A percentile compares a stretch with the other conserved stretches of the same genome.
Evolutionary conservation across 1,284 basidiomycete species (phyloP).

Genomic region (Tilletia caries): DNA sequence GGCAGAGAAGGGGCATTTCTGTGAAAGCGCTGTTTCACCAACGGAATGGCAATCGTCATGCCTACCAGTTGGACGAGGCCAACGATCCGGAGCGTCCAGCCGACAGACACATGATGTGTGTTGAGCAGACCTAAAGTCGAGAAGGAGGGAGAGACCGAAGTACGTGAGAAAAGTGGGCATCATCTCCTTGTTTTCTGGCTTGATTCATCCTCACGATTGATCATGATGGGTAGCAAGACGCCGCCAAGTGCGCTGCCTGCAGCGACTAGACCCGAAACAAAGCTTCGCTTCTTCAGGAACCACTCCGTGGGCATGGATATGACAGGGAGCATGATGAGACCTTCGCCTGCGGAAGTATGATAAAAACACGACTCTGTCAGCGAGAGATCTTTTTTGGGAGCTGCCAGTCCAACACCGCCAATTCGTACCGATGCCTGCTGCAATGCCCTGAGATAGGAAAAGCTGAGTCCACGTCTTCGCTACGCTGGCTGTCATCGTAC

Average conservation of each 20-base stretch:
- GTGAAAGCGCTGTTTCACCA: neutral
- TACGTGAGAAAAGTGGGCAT: neutral
- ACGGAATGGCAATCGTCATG: neutral
- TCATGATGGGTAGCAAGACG: conserved; percentile 14
- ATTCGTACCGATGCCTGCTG: conserved; percentile 1
- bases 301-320: neutral
- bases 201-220: conserved; percentile 6
- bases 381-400: neutral
- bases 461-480: neutral
- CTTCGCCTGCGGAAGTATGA: neutral
- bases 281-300: conserved; percentile 8
- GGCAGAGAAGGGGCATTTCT: neutral
- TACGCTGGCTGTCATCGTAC: neutral
- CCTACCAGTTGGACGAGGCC: conserved; percentile 17
- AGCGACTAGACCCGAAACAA: conserved; percentile 17
- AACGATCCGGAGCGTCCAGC: conserved; percentile 16
- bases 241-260: conserved; percentile 19
- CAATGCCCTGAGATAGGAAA: conserved; percentile 1
- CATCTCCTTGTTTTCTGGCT: no score
- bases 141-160: neutral
- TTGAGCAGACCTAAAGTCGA: conserved; percentile 16
- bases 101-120: conserved; percentile 1
- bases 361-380: neutral
- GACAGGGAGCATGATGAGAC: conserved; percentile 2
- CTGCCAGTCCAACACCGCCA: no score